phyloP scores from a whole-genome alignment of 768 basidiomycete genomes.

The Pluteus cervinus region DNA sequence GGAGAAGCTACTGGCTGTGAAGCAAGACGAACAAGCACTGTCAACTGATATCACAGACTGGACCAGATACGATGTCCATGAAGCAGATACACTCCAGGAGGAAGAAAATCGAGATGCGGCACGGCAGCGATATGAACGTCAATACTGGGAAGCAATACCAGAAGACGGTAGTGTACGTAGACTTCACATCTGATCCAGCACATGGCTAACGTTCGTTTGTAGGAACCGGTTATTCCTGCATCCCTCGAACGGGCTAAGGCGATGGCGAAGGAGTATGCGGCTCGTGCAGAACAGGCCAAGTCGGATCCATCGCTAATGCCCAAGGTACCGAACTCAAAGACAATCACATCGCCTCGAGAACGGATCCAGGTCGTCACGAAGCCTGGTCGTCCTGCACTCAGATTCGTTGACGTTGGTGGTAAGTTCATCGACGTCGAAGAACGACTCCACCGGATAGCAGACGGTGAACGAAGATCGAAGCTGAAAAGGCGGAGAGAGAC shows the following conservation, averaged over 20 bases:
- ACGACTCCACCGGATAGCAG: slow-evolving; percentile 40
- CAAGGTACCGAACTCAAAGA: slow-evolving; percentile 27
- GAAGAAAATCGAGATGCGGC: slow-evolving; percentile 47
- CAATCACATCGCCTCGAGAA: slow-evolving; percentile 28
- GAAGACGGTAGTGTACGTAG: slow-evolving; percentile 56
- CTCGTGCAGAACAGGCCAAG: slow-evolving; percentile 28
- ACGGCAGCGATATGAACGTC: slow-evolving; percentile 59
- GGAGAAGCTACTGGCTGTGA: slow-evolving; percentile 72
- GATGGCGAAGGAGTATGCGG: slow-evolving; percentile 28
- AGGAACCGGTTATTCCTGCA: slow-evolving; percentile 64
- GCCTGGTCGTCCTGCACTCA: slow-evolving; percentile 46
- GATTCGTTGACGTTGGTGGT: slow-evolving; percentile 70
- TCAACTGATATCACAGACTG: slow-evolving; percentile 8
- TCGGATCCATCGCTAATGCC: slow-evolving; percentile 33
- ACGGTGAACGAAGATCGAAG: slow-evolving; percentile 40
- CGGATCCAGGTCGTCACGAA: slow-evolving; percentile 32
- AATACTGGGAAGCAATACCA: slow-evolving; percentile 75
- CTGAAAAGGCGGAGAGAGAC: slow-evolving; percentile 19
- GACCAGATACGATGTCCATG: slow-evolving; percentile 41
- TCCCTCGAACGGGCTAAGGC: slow-evolving; percentile 43
- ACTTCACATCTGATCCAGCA: slow-evolving; percentile 7
- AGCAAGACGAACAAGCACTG: slow-evolving; percentile 10
- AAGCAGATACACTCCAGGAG: slow-evolving; percentile 60
- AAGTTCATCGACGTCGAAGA: slow-evolving; percentile 60
- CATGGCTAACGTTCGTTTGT: slow-evolving; percentile 4